Evolutionary conservation across 2,329 filamentous ascomycete species (phyloP), one percentile per base, ranked within the genome.

Genomic region (Ceratocystis colombiana): DNA sequence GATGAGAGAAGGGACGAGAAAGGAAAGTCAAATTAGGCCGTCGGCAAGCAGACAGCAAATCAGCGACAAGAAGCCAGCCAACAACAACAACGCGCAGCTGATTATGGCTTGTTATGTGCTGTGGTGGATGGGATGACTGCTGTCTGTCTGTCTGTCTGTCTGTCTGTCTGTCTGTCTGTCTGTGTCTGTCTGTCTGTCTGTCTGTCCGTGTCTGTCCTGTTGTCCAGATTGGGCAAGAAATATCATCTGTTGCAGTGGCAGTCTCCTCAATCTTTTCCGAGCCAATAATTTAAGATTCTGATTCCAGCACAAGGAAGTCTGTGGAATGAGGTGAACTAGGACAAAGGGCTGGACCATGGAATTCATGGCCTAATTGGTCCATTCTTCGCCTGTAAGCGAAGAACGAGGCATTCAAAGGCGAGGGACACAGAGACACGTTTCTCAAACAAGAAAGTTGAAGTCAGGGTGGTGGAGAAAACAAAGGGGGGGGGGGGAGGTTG

Each of bases 311-410:
- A 41, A 41, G 37, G 37, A 41, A 41, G 37, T 41, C 37, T 41
- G 25, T 53, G 20, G 46, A 20, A 48, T 48, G 46, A 4, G 46
- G 48, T 53, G 48, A 25, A 53, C 4, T 53, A 25, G 48, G 48
- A 53, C 48, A 53, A 53, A 53, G 48, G 3, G 45, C 45, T 25
- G 20, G 48, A 15, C 46, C 20, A 53, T 53, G 48, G 48, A 53
- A 53, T 53, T 53, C 48, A 22, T 25, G 48, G 25, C 22, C 20
- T 15, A 12, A 53, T 53, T 53, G 20, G 48, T 53, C 8, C 48
- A 28, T 53, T 53, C 48, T 53, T 53, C 48, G 48, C 48, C 15
- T 53, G 25, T 25, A 53, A 25, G 48, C 48, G 48, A 53, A 53
- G 48, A 53, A 53, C 48, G 48, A 22, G 22, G 20, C 48, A 53